Evolutionary conservation across 441 rosid species (phyloP).

Genomic region (Gossypium schwendimanii): DNA sequence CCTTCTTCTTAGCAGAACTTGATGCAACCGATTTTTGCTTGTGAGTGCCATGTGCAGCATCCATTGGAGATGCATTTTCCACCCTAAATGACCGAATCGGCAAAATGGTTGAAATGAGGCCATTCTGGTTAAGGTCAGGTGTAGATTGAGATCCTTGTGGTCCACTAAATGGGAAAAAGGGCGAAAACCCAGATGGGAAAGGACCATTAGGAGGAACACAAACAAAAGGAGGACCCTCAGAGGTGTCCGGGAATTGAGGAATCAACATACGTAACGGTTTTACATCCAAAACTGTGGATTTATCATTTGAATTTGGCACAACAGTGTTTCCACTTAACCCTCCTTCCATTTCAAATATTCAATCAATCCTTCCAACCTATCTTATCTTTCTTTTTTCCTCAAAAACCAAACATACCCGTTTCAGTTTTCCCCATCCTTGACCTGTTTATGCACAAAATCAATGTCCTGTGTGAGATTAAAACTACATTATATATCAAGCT

Average conservation of each 20-base stretch:
- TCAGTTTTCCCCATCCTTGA: not conserved
- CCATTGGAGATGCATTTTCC: not conserved
- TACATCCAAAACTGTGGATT: conserved; percentile 44
- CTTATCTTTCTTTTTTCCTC: not conserved
- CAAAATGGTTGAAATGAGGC: conserved; percentile 18
- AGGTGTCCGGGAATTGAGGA: conserved; percentile 35
- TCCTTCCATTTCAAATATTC: not conserved
- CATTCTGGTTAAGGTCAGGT: conserved; percentile 25
- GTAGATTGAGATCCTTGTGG: conserved; percentile 20
- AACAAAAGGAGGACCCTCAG: conserved; percentile 32
- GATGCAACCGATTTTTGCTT: conserved; percentile 13
- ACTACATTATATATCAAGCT: not conserved
- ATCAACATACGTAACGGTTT: conserved; percentile 39
- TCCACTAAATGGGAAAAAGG: conserved; percentile 39
- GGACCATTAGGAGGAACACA: conserved; percentile 37
- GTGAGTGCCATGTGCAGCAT: not conserved
- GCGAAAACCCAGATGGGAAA: conserved; percentile 36
- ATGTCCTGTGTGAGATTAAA: not conserved
- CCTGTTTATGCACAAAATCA: not conserved
- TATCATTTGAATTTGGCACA: conserved; percentile 22
- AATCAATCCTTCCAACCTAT: not conserved
- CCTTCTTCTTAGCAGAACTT: conserved; percentile 15
- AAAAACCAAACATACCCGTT: not conserved
- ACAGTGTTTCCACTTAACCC: not conserved
- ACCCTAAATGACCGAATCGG: conserved; percentile 33